Evolutionary conservation across 2,329 filamentous ascomycete species (phyloP), one percentile per base, ranked within the genome.

Genomic region (Aspergillus chevalieri): DNA sequence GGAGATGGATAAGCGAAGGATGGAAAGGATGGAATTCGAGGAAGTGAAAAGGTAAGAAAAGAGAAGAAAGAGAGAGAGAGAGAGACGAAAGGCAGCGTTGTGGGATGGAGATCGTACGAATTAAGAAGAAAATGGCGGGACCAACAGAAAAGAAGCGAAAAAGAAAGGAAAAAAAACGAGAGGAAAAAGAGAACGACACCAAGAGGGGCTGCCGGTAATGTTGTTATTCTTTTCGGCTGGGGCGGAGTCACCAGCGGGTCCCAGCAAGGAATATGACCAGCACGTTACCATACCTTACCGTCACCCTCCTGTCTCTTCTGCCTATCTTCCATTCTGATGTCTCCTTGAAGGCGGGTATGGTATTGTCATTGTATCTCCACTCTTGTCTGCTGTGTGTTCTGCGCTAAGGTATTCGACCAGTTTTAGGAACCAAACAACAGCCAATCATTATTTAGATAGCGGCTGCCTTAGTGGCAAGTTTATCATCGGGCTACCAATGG

Each of bases 201-300:
- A 43, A 51, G 51, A 50, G 55, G 54, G 57, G 53, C 48, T 56
- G 60, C 61, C 57, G 60, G 60, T n/a, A 38, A 19, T 43, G 21
- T 26, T 21, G 14, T 43, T 21, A 14, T 56, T 57, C 58, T 47
- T 43, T 50, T 51, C 47, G 49, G 52, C 52, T 66, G 60, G 58
- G 64, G 60, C 61, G 60, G 60, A 61, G 59, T 54, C 49, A 47
- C 44, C 34, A 48, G 57, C 59, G 56, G 56, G 52, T 44, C 53
- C 39, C 43, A 43, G 48, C 49, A 51, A 57, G 51, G 54, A 49
- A n/a, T 15, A 38, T n/a, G 17, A 38, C 17, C 46, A 44, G 44
- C 26, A 45, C 33, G 26, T 30, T 22, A 43, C 46, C 44, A 21
- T 43, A 47, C 34, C 12, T 47, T 53, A 49, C 42, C n/a, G 28